phyloP scores from a whole-genome alignment of 192 early-diverging fungal species.

The Chytriomyces sp. region DNA sequence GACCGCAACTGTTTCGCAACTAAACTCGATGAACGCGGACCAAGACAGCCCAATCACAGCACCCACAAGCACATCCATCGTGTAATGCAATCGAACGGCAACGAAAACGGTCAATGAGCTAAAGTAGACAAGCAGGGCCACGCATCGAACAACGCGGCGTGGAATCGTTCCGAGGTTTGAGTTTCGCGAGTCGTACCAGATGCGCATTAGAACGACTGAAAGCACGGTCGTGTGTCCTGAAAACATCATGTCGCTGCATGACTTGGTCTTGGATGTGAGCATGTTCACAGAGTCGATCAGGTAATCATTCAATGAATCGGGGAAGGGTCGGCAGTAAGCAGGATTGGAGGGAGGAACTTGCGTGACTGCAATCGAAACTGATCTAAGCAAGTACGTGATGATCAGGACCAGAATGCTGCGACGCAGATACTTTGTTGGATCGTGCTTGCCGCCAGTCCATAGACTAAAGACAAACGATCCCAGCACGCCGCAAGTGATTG shows the following conservation, averaged over 20 bases:
- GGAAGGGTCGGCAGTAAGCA: conserved; percentile 8
- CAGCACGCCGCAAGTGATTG: background rate
- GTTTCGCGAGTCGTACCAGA: conserved; percentile 15
- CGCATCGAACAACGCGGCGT: background rate
- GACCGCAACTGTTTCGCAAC: too few relatives aligned
- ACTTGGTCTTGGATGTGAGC: conserved; percentile 12
- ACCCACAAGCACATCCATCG: conserved; percentile 24
- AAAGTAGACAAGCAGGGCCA: background rate
- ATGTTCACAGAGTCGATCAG: conserved; percentile 5
- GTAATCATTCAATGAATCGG: background rate
- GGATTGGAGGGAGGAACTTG: conserved; percentile 23
- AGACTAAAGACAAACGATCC: background rate
- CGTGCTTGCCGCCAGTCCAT: background rate
- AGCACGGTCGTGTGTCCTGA: conserved; percentile 8
- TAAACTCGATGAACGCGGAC: background rate
- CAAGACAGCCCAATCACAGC: conserved; percentile 14
- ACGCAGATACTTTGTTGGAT: background rate
- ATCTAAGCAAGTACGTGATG: background rate
- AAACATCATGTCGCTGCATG: conserved; percentile 23
- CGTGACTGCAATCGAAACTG: conserved; percentile 15
- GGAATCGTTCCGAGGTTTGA: background rate
- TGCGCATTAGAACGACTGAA: background rate
- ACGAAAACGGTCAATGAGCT: conserved; percentile 1
- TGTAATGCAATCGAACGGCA: conserved; percentile 17
- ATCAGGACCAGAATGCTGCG: background rate